phyloP scores from a whole-genome alignment of 2,329 filamentous ascomycete genomes.

The Coniochaeta hoffmannii region DNA sequence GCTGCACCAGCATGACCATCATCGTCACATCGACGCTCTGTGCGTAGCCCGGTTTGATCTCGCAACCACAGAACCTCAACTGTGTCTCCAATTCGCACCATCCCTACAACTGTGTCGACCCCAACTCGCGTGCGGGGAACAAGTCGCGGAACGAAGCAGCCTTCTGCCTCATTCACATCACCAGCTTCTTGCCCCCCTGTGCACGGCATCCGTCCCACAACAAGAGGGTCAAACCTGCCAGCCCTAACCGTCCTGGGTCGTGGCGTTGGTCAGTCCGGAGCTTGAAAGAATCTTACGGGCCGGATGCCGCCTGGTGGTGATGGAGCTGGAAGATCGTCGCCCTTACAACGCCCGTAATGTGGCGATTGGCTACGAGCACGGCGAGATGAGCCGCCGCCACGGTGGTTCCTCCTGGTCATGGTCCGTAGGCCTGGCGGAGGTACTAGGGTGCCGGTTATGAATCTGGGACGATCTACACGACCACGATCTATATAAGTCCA shows the following conservation, averaged over 20 bases:
- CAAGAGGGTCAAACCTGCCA: background rate
- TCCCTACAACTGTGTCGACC: background rate
- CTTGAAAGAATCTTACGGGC: background rate
- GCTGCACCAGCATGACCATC: background rate
- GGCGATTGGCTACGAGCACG: background rate
- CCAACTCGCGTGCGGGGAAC: background rate
- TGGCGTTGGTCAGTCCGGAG: background rate
- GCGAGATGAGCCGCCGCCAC: background rate
- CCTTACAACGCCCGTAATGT: background rate
- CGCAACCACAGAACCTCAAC: background rate
- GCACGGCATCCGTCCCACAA: background rate
- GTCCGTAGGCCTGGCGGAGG: background rate
- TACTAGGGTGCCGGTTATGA: background rate
- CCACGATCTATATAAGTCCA: background rate
- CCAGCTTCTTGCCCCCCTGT: background rate
- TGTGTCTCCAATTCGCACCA: background rate
- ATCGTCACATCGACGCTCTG: constrained; percentile 2
- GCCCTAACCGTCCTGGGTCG: constrained; percentile 1
- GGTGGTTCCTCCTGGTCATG: background rate
- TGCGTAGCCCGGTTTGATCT: background rate
- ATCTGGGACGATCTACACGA: background rate
- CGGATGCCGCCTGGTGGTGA: background rate
- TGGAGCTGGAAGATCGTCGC: background rate
- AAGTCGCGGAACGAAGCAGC: background rate
- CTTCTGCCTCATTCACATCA: background rate